Percentiles rank a stretch among this genome's conserved stretches.
phyloP scores from a whole-genome alignment of 805 yeast species.

The Candida broadrunensis region DNA sequence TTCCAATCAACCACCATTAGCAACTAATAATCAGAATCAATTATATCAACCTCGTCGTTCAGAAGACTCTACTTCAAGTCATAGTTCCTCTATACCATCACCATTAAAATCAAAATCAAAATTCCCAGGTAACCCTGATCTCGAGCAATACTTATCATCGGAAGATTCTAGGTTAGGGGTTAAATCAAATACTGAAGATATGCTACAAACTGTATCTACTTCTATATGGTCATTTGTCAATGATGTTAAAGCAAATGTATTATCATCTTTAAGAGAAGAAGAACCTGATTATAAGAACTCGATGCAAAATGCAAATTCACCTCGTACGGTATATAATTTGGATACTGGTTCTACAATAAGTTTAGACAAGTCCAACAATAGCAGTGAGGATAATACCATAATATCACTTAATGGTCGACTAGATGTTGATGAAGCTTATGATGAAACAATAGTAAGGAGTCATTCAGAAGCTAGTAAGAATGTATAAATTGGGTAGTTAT shows the following conservation, averaged over 20 bases:
- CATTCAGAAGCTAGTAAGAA: too few species aligned
- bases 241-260: constrained; percentile 36
- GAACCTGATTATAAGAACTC: constrained; percentile 8
- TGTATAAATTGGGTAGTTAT: too few species aligned
- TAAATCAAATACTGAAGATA: constrained; percentile 21
- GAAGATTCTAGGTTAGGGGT: constrained; percentile 8
- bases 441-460: constrained; percentile 34
- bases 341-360: neutral
- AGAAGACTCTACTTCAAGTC: constrained; percentile 23
- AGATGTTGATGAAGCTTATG: neutral
- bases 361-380: neutral
- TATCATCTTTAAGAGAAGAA: constrained; percentile 22
- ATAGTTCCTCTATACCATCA: constrained; percentile 18
- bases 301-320: neutral
- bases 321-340: neutral
- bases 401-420: neutral
- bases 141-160: constrained; percentile 8
- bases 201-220: constrained; percentile 39
- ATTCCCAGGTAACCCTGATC: constrained; percentile 3
- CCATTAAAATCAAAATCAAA: constrained; percentile 22
- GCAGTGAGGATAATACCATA: neutral
- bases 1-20: constrained; percentile 4
- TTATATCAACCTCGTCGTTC: constrained; percentile 12
- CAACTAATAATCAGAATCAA: neutral
- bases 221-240: constrained; percentile 44